phyloP scores from a whole-genome alignment of 2,329 filamentous ascomycete species.

The Graphiopsis chlorocephala region DNA sequence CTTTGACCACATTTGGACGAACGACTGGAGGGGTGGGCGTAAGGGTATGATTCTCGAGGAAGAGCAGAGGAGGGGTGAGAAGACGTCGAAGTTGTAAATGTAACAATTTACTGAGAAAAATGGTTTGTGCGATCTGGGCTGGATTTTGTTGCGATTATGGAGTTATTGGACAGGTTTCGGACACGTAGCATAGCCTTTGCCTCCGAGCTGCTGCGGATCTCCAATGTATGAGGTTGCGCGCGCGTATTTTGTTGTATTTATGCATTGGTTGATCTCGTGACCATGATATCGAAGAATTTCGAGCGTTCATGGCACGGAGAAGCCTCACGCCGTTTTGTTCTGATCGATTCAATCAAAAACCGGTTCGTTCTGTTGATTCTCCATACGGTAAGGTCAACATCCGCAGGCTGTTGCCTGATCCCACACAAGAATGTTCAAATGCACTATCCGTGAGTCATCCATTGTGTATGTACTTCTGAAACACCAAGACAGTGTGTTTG shows the following conservation, averaged over 20 bases:
- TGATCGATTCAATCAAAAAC: not conserved
- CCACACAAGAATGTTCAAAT: not conserved
- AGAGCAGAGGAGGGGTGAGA: slow-evolving; percentile 32
- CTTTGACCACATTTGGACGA: slow-evolving; percentile 36
- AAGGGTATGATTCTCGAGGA: slow-evolving; percentile 37
- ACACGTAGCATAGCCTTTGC: not conserved
- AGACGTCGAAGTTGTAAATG: slow-evolving; percentile 5
- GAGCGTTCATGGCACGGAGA: not conserved
- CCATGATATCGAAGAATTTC: not conserved
- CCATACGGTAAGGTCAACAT: not conserved
- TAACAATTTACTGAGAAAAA: not conserved
- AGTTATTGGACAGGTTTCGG: not conserved
- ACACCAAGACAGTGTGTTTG: slow-evolving; percentile 3
- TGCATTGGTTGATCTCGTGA: not conserved
- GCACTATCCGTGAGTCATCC: slow-evolving; percentile 11
- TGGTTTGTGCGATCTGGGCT: not conserved
- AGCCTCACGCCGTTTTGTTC: not conserved
- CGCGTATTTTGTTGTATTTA: slow-evolving; percentile 1
- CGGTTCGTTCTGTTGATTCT: not conserved
- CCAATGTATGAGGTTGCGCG: slow-evolving; percentile 9
- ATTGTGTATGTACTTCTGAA: slow-evolving; percentile 12
- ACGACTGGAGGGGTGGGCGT: slow-evolving; percentile 39
- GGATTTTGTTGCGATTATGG: not conserved
- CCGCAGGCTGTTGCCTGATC: not conserved
- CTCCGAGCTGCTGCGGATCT: not conserved